Evolutionary conservation across 768 basidiomycete species (phyloP), one percentile per base, ranked within the genome.

Genomic region (Xerocomellus intermedius): DNA sequence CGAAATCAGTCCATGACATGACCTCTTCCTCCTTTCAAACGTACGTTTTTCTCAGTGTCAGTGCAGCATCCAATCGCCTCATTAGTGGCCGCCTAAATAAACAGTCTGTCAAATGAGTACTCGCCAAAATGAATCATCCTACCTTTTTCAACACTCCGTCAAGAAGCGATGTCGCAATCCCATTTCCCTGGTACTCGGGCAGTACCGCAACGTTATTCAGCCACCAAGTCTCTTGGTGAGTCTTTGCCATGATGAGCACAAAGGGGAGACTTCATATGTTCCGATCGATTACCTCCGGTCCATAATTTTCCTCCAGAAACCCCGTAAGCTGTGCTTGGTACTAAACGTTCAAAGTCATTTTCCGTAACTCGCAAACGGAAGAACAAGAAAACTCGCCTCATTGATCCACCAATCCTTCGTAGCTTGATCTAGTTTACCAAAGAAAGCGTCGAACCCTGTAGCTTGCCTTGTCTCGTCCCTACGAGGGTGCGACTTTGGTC

Each of bases 361-460:
- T n/a, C 35, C 16, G 5, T 13, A 1, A 26, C 22, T 33, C 30
- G 6, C 13, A 19, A 24, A 33, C 32, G 2, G 17, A 26, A 22
- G 8, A 4, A 35, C 21, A 42, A 1, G 21, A 24, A n/a, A 6
- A 55, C 42, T 32, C 12, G 17, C 54, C 10, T 55, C 54, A 2
- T 51, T 43, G 4, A 43, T 9, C 54, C 54, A 55, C 54, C 54
- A 55, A n/a, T 55, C 42, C 16, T 55, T 37, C 2, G 54, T 12
- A 17, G 48, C 42, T 13, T 19, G 41, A 22, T 51, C 54, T 13
- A 55, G 35, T 24, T 52, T 42, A 13, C 2, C n/a, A n/a, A 50
- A 51, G 42, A 55, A 55, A 10, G 7, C 2, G 8, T 43, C 7
- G 48, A 55, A 51, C 3, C 48, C 54, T 8, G 42, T 24, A 8